phyloP scores from a whole-genome alignment of 2,329 filamentous ascomycete genomes.

The Aspergillus sp. region DNA sequence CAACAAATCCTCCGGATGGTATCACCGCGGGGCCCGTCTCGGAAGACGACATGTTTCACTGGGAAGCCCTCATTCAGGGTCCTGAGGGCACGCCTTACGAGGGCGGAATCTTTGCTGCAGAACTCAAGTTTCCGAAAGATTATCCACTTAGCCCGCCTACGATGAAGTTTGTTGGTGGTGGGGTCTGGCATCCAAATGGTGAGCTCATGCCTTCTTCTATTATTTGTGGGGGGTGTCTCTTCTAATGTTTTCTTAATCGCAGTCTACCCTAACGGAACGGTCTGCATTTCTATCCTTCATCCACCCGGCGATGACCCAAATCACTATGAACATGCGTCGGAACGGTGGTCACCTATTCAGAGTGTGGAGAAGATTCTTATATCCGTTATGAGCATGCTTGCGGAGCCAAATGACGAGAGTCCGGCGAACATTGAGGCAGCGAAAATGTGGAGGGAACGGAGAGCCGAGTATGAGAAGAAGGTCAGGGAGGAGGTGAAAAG shows the following conservation, averaged over 20 bases:
- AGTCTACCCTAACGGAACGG: constrained; percentile 90
- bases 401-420: constrained; percentile 94
- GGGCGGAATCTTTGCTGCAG: constrained; percentile 91
- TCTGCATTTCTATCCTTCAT: constrained; percentile 98
- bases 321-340: constrained; percentile 94
- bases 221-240: neutral
- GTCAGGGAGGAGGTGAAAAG: constrained; percentile 80
- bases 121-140: constrained; percentile 91
- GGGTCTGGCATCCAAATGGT: constrained; percentile 96
- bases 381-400: constrained; percentile 96
- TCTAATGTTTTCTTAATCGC: constrained; percentile 2
- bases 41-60: constrained; percentile 93
- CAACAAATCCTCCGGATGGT: constrained; percentile 93
- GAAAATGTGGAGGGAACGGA: constrained; percentile 89
- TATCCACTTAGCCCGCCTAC: constrained; percentile 95
- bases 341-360: constrained; percentile 96
- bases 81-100: constrained; percentile 95
- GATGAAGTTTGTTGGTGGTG: constrained; percentile 89
- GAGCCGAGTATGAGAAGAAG: constrained; percentile 79
- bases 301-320: constrained; percentile 96
- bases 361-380: constrained; percentile 97
- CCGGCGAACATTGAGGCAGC: constrained; percentile 95
- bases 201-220: constrained; percentile 24
- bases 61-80: constrained; percentile 95
- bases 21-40: constrained; percentile 91